These are phyloP conservation scores for Globisporangium lucens DNA, from an alignment of 352 stramenopile species.

Conservation along the genomic window DNA sequence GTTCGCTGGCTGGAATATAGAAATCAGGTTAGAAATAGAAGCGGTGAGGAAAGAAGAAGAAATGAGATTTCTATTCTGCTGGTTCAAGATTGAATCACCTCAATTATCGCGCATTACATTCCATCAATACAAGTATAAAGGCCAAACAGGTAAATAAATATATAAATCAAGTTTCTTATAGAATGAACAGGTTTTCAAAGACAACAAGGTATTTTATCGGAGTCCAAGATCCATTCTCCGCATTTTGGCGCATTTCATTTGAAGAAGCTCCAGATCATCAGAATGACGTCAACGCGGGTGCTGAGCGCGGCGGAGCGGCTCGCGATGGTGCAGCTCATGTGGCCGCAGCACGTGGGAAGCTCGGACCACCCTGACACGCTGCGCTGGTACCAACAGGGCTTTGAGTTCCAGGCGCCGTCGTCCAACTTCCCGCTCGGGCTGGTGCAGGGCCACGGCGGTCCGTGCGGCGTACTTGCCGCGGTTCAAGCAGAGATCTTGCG, in stretches of 20 bases:
- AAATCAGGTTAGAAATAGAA: conserved; percentile 1
- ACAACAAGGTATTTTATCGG: not conserved
- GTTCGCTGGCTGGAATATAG: not conserved
- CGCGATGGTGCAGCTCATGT: conserved; percentile 32
- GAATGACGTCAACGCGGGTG: conserved; percentile 6
- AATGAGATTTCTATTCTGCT: not conserved
- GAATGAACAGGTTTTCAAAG: too few species aligned
- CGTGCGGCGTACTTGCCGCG: conserved; percentile 76
- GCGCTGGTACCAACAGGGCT: conserved; percentile 60
- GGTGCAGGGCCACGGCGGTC: conserved; percentile 70
- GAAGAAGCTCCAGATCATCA: not conserved
- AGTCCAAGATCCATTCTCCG: not conserved
- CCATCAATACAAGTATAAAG: too few species aligned
- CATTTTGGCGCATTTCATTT: not conserved
- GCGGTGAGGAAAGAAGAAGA: not conserved
- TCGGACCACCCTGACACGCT: conserved; percentile 25
- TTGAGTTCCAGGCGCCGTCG: conserved; percentile 34
- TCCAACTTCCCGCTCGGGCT: conserved; percentile 55
- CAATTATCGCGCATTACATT: not conserved
- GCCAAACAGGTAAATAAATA: too few species aligned
- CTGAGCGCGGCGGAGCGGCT: conserved; percentile 1
- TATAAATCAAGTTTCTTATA: too few species aligned
- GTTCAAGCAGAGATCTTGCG: conserved; percentile 74
- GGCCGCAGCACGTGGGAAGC: conserved; percentile 26
- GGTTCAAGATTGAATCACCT: not conserved